phyloP scores from a whole-genome alignment of 2,329 filamentous ascomycete genomes.

The Penicillium italicum region DNA sequence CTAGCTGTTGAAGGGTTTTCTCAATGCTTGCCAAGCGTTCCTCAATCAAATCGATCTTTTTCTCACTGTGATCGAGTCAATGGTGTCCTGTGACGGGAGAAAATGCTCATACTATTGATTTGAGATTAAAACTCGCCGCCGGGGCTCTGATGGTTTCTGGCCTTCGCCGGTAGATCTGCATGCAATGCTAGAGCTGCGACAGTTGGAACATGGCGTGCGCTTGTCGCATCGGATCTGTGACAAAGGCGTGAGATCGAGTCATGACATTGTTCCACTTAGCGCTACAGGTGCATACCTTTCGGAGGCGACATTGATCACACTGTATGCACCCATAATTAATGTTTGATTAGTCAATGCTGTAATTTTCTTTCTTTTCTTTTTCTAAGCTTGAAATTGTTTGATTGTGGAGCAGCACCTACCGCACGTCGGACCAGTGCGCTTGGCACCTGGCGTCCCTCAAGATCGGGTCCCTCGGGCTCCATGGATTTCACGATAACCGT shows the following conservation, averaged over 20 bases:
- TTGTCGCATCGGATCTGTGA: conserved; percentile 43
- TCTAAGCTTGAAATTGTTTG: not conserved
- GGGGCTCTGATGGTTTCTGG: conserved; percentile 35
- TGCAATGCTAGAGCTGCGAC: conserved; percentile 34
- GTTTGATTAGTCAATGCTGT: not conserved
- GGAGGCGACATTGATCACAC: conserved; percentile 36
- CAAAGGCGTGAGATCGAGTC: not conserved
- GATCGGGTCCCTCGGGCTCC: conserved; percentile 32
- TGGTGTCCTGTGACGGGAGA: not conserved
- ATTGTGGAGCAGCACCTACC: conserved; percentile 24
- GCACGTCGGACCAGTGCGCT: conserved; percentile 26
- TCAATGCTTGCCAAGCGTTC: conserved; percentile 51
- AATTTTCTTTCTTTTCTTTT: not conserved
- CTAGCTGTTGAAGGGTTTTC: conserved; percentile 28
- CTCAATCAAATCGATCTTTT: conserved; percentile 53
- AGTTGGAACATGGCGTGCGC: conserved; percentile 42
- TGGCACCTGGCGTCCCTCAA: conserved; percentile 20
- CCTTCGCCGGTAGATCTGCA: conserved; percentile 40
- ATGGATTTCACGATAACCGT: conserved; percentile 11
- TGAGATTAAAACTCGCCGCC: conserved; percentile 41
- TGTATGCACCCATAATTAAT: conserved; percentile 10
- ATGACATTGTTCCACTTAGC: not conserved
- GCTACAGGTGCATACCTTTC: conserved; percentile 27
- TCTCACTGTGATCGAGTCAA: conserved; percentile 40
- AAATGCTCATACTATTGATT: conserved; percentile 38